Evolutionary conservation across 2,329 filamentous ascomycete genomes (phyloP).

Genomic region (Trichoderma simmonsii): DNA sequence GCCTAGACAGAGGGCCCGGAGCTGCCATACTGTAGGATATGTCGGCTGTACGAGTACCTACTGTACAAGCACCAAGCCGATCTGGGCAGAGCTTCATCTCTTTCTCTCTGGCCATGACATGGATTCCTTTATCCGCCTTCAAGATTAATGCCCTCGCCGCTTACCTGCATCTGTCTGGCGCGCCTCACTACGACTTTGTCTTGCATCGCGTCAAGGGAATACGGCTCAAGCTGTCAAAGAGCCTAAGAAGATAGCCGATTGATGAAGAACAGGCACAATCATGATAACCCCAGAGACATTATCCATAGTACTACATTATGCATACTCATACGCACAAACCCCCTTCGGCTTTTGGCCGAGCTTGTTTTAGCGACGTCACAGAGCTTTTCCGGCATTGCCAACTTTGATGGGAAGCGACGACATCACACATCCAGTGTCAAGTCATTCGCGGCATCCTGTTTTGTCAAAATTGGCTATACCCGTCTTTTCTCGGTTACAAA

Average conservation of each 20-base stretch:
- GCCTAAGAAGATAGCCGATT: neutral
- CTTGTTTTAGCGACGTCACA: slow-evolving; percentile 12
- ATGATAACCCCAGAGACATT: neutral
- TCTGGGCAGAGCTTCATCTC: slow-evolving; percentile 11
- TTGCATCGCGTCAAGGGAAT: neutral
- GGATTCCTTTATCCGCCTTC: slow-evolving; percentile 3
- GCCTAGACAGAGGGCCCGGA: neutral
- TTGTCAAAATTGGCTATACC: neutral
- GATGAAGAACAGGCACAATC: neutral
- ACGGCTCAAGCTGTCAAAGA: neutral
- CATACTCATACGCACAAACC: neutral
- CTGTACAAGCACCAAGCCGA: neutral
- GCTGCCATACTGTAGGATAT: neutral
- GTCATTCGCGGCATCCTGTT: neutral
- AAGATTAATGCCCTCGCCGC: neutral
- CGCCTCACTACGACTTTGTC: neutral
- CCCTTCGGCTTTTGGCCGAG: slow-evolving; percentile 19
- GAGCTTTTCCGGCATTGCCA: slow-evolving; percentile 4
- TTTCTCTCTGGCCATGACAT: neutral
- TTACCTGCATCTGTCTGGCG: neutral
- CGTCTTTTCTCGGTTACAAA: neutral
- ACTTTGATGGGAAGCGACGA: neutral
- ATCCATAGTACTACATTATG: neutral
- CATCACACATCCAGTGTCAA: neutral
- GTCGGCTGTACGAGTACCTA: neutral